Evolutionary conservation across 495 filamentous ascomycete genomes (phyloP).

Genomic region (Parathielavia appendiculata): DNA sequence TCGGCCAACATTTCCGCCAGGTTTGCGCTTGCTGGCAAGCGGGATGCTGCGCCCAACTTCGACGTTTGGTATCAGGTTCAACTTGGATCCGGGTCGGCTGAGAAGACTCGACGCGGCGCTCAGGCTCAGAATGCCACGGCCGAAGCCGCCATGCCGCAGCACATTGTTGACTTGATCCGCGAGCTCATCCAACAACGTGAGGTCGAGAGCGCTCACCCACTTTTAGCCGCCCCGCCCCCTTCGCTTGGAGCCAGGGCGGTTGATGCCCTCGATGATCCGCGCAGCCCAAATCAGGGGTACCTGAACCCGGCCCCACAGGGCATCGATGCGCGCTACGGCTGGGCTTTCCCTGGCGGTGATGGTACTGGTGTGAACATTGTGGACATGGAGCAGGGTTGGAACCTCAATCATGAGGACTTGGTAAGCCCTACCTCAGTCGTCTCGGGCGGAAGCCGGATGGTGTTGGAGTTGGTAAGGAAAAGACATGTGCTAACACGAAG

Average conservation of each 20-base stretch:
- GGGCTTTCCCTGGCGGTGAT: slow-evolving; percentile 18
- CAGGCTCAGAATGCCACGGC: background rate
- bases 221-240: slow-evolving; percentile 10
- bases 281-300: slow-evolving; percentile 16
- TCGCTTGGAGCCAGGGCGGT: background rate
- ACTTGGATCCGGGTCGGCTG: background rate
- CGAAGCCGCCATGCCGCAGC: background rate
- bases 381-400: slow-evolving; percentile 23
- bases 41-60: slow-evolving; percentile 3
- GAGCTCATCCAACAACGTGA: background rate
- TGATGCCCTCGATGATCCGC: slow-evolving; percentile 15
- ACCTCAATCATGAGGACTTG: slow-evolving; percentile 19
- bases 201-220: slow-evolving; percentile 8
- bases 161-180: slow-evolving; percentile 9
- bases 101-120: background rate
- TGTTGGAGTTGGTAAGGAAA: background rate
- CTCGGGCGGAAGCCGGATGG: background rate
- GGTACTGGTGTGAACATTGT: slow-evolving; percentile 14
- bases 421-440: background rate
- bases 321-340: slow-evolving; percentile 22
- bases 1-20: background rate
- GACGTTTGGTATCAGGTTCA: slow-evolving; percentile 12
- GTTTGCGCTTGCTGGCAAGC: background rate
- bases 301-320: slow-evolving; percentile 17
- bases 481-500: background rate